Conservation (phyloP, 2,329 filamentous ascomycete species). For the Diaporthe sp. region DNA sequence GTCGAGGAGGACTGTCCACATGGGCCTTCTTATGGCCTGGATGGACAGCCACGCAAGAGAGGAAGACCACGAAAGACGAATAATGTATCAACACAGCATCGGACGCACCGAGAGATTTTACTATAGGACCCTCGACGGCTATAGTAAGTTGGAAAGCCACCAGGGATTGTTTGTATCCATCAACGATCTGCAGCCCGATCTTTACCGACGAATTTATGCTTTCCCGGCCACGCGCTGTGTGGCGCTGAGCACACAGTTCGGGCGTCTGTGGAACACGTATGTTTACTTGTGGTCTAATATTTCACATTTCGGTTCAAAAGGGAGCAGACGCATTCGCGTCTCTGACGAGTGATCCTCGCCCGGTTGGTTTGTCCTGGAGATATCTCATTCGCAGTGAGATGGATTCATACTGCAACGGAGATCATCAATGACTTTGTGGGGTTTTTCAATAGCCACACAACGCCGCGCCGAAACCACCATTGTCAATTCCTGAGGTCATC, state of each 20-base stretch:
- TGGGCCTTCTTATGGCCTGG: not conserved
- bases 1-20: not conserved
- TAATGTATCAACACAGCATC: not conserved
- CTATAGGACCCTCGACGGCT: not conserved
- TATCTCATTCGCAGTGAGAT: too few relatives aligned
- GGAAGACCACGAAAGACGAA: constrained; percentile 20
- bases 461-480: constrained; percentile 13
- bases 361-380: not conserved
- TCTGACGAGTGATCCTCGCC: constrained; percentile 3
- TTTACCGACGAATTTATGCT: not conserved
- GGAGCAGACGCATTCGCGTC: not conserved
- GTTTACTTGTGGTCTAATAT: not conserved
- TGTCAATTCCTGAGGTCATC: not conserved
- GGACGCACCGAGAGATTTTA: not conserved
- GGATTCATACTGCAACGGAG: too few relatives aligned
- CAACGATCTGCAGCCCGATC: not conserved
- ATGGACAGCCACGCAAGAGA: not conserved
- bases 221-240: not conserved
- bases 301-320: not conserved
- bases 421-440: too few relatives aligned
- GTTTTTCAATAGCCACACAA: too few relatives aligned
- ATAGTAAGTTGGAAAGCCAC: constrained; percentile 2
- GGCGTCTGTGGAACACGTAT: not conserved
- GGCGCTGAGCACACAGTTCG: not conserved
- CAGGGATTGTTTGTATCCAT: not conserved